phyloP scores from a whole-genome alignment of 2,329 filamentous ascomycete genomes.

The Didymella glomerata region DNA sequence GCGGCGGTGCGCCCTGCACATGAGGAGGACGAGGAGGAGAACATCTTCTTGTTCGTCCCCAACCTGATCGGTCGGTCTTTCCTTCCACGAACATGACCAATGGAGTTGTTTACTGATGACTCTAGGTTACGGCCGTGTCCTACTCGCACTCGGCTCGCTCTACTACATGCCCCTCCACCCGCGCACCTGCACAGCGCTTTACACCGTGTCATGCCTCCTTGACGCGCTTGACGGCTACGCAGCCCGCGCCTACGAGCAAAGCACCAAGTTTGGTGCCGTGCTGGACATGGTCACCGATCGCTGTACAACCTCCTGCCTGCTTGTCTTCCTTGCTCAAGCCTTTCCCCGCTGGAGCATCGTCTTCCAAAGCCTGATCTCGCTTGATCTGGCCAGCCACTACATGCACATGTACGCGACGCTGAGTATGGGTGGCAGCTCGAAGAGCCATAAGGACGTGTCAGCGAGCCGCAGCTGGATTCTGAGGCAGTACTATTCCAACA shows the following conservation, averaged over 20 bases:
- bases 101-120: slow-evolving; percentile 20
- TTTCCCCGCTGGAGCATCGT: slow-evolving; percentile 94
- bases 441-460: slow-evolving; percentile 94
- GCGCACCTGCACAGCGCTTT: slow-evolving; percentile 90
- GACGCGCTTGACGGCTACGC: slow-evolving; percentile 95
- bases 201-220: slow-evolving; percentile 92
- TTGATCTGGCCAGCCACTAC: slow-evolving; percentile 96
- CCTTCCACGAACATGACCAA: not conserved
- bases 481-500: slow-evolving; percentile 97
- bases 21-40: slow-evolving; percentile 52
- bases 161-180: slow-evolving; percentile 99
- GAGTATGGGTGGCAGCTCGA: slow-evolving; percentile 79
- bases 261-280: slow-evolving; percentile 93
- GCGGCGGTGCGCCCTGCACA: slow-evolving; percentile 32
- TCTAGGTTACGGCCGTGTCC: slow-evolving; percentile 60
- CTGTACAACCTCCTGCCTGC: slow-evolving; percentile 92
- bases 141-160: slow-evolving; percentile 81
- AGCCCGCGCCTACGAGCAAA: slow-evolving; percentile 87
- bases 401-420: slow-evolving; percentile 99
- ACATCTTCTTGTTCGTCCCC: slow-evolving; percentile 63
- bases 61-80: slow-evolving; percentile 59
- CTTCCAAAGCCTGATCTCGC: slow-evolving; percentile 90
- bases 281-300: slow-evolving; percentile 99
- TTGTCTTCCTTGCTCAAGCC: slow-evolving; percentile 93
- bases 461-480: slow-evolving; percentile 86